Conservation (phyloP, 352 stramenopile genomes). For the Phytophthora litchii region DNA sequence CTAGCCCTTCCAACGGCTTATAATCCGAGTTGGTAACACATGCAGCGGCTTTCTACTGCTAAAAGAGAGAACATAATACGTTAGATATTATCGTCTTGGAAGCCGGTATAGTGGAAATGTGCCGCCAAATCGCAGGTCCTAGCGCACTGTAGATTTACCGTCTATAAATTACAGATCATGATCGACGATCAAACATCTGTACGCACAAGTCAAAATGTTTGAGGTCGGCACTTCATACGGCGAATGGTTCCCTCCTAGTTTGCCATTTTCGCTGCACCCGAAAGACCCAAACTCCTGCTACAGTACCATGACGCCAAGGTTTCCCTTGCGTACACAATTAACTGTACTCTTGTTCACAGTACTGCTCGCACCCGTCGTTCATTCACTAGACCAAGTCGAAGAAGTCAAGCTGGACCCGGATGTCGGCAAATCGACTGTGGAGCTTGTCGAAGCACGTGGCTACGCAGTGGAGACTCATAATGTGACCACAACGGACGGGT, state of each 20-base stretch:
- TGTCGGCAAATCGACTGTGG: conserved; percentile 32
- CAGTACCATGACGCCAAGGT: conserved; percentile 4
- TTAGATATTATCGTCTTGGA: no score
- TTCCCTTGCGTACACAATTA: conserved; percentile 5
- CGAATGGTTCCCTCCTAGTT: not conserved
- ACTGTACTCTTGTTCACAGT: conserved; percentile 3
- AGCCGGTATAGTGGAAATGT: no score
- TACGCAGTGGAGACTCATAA: conserved; percentile 52
- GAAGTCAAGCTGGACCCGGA: conserved; percentile 32
- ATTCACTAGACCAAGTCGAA: conserved; percentile 25
- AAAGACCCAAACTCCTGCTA: not conserved
- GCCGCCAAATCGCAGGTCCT: no score
- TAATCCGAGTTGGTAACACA: no score
- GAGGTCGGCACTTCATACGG: no score
- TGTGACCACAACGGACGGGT: conserved; percentile 50
- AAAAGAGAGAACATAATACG: no score
- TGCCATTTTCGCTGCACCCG: conserved; percentile 5
- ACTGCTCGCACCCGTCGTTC: conserved; percentile 14
- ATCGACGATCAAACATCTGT: conserved; percentile 22
- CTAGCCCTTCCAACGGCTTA: no score
- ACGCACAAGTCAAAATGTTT: not conserved
- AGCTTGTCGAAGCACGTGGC: conserved; percentile 40
- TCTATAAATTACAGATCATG: conserved; percentile 15
- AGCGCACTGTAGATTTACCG: no score
- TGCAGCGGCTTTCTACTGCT: no score